These are phyloP conservation scores for Penicillium coffeae DNA, from an alignment of 495 filamentous ascomycete genomes.

Conservation along the genomic window DNA sequence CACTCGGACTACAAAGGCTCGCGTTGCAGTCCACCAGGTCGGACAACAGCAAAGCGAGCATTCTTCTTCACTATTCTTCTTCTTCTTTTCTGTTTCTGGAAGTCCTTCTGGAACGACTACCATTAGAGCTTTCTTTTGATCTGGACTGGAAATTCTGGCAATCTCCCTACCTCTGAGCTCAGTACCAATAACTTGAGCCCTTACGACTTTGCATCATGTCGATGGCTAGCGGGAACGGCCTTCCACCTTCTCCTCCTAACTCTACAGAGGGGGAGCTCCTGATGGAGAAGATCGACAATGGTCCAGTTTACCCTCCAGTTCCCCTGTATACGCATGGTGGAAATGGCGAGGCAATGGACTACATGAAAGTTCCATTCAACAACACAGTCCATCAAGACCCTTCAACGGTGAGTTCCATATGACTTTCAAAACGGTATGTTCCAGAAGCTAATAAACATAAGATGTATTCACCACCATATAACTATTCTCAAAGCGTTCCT, in stretches of 20 bases:
- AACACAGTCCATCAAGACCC: not conserved
- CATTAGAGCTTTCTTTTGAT: conserved; percentile 8
- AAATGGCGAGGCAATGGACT: not conserved
- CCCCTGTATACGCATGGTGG: not conserved
- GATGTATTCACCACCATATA: conserved; percentile 11
- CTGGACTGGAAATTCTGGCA: not conserved
- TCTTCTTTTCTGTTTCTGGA: conserved; percentile 20
- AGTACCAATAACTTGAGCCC: not conserved
- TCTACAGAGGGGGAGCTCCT: conserved; percentile 8
- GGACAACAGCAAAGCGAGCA: conserved; percentile 12
- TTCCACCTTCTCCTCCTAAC: conserved; percentile 14
- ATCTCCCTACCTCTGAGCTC: not conserved
- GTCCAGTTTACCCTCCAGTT: conserved; percentile 4
- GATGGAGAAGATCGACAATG: not conserved
- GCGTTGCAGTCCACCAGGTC: conserved; percentile 6
- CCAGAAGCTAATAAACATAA: not conserved
- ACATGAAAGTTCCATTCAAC: not conserved
- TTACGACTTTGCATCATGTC: conserved; percentile 1
- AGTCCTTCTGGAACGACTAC: not conserved
- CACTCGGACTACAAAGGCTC: conserved; percentile 12
- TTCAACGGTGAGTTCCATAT: conserved; percentile 2
- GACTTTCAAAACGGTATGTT: not conserved
- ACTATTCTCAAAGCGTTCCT: conserved; percentile 9
- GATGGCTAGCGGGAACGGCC: not conserved
- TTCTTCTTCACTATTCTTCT: conserved; percentile 11